Evolutionary conservation across 1,139 yeast species (phyloP).

Genomic region (Geotrichum macrosporum): DNA sequence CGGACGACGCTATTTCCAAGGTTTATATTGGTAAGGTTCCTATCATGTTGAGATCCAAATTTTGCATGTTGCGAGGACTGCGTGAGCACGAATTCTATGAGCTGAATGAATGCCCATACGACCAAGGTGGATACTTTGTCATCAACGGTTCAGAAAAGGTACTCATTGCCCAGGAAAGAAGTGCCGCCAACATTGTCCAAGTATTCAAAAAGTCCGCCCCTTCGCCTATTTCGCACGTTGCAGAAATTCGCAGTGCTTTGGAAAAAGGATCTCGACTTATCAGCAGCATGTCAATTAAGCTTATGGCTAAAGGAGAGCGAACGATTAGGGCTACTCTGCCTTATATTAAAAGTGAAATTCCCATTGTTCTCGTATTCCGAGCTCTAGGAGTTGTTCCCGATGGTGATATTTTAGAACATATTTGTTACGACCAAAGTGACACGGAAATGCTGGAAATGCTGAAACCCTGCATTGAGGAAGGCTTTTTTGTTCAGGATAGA

Average conservation of each 20-base stretch:
- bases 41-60: constrained; percentile 93
- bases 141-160: constrained; percentile 98
- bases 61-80: constrained; percentile 87
- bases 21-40: constrained; percentile 97
- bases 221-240: constrained; percentile 91
- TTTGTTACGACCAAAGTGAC: constrained; percentile 94
- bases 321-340: constrained; percentile 95
- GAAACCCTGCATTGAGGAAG: constrained; percentile 99
- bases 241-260: constrained; percentile 93
- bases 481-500: constrained; percentile 94
- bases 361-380: constrained; percentile 92
- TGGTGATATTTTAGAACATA: constrained; percentile 97
- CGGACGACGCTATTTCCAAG: constrained; percentile 57
- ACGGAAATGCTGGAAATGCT: constrained; percentile 99
- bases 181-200: constrained; percentile 97
- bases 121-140: constrained; percentile 98
- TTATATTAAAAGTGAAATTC: constrained; percentile 92
- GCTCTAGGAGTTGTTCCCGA: constrained; percentile 98
- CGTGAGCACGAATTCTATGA: constrained; percentile 95
- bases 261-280: constrained; percentile 96
- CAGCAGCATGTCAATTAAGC: constrained; percentile 88
- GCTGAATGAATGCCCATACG: constrained; percentile 96
- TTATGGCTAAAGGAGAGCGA: constrained; percentile 77
- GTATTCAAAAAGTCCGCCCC: constrained; percentile 98
- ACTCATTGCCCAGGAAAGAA: constrained; percentile 95